Percentiles rank a stretch among this genome's conserved stretches.
phyloP scores from a whole-genome alignment of 192 early-diverging fungal genomes.

The Phycomyces nitens region DNA sequence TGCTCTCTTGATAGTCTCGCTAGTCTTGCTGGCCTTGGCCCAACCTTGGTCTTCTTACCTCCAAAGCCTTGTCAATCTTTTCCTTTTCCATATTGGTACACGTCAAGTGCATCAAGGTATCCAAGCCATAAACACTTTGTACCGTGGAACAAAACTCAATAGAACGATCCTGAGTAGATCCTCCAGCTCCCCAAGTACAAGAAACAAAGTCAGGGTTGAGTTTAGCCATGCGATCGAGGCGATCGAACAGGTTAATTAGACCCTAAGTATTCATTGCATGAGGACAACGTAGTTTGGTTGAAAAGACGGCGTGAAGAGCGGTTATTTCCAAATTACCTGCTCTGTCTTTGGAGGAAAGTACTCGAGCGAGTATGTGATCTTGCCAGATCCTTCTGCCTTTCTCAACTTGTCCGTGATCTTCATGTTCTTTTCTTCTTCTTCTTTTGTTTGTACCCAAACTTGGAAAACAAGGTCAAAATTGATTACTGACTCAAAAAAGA shows the following conservation, averaged over 20 bases:
- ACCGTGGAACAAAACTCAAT: slow-evolving; percentile 67
- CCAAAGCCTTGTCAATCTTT: slow-evolving; percentile 70
- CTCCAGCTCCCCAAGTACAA: slow-evolving; percentile 86
- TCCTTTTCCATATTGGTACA: slow-evolving; percentile 87
- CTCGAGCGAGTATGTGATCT: slow-evolving; percentile 83
- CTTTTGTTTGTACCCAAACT: too few relatives aligned
- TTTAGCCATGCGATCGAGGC: slow-evolving; percentile 74
- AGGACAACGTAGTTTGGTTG: too few relatives aligned
- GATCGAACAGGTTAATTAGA: slow-evolving; percentile 78
- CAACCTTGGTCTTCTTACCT: too few relatives aligned
- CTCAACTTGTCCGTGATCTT: slow-evolving; percentile 72
- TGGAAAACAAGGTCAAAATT: neutral
- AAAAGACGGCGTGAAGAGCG: neutral
- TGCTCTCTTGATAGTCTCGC: neutral
- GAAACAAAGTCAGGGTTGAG: slow-evolving; percentile 75
- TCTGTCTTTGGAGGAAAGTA: slow-evolving; percentile 97
- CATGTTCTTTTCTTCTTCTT: slow-evolving; percentile 35
- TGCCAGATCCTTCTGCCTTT: slow-evolving; percentile 57
- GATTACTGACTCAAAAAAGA: slow-evolving; percentile 9
- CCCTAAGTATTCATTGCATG: slow-evolving; percentile 44
- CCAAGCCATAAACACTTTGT: slow-evolving; percentile 72
- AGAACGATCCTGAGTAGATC: slow-evolving; percentile 70
- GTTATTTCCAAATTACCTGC: slow-evolving; percentile 36
- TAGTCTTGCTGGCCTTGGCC: too few relatives aligned
- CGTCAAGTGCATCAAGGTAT: slow-evolving; percentile 83